Conservation (phyloP, 2,329 filamentous ascomycete genomes). For the Apiospora aurea region DNA sequence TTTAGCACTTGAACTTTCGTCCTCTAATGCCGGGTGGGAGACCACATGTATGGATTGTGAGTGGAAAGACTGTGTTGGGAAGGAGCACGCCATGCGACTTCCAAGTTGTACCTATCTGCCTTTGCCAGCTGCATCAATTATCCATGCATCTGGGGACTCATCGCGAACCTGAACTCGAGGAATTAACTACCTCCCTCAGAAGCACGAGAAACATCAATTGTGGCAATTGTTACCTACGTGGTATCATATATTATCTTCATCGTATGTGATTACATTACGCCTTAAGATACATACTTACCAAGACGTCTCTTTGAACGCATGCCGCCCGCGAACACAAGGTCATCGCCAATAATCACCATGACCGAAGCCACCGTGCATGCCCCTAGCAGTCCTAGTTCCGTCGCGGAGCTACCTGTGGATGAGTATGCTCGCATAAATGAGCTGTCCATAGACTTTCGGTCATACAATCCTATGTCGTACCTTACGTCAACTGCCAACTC, state of each 20-base stretch:
- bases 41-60: not conserved
- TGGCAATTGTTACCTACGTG: not conserved
- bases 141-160: too few relatives aligned
- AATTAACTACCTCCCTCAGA: not conserved
- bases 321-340: not conserved
- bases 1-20: too few relatives aligned
- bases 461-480: slow-evolving; percentile 29
- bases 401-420: slow-evolving; percentile 28
- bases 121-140: too few relatives aligned
- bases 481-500: slow-evolving; percentile 25
- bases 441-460: slow-evolving; percentile 35
- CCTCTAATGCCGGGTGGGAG: too few relatives aligned
- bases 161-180: too few relatives aligned
- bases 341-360: not conserved
- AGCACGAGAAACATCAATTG: not conserved
- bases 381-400: not conserved
- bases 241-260: not conserved
- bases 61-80: not conserved
- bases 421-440: slow-evolving; percentile 38
- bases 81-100: not conserved
- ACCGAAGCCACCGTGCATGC: not conserved
- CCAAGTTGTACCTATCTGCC: not conserved
- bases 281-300: not conserved
- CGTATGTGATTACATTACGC: too few relatives aligned
- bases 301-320: not conserved